Evolutionary conservation across 148 eudicot species (phyloP), one percentile per base, ranked within the genome.

Genomic region (Drosera capensis): DNA sequence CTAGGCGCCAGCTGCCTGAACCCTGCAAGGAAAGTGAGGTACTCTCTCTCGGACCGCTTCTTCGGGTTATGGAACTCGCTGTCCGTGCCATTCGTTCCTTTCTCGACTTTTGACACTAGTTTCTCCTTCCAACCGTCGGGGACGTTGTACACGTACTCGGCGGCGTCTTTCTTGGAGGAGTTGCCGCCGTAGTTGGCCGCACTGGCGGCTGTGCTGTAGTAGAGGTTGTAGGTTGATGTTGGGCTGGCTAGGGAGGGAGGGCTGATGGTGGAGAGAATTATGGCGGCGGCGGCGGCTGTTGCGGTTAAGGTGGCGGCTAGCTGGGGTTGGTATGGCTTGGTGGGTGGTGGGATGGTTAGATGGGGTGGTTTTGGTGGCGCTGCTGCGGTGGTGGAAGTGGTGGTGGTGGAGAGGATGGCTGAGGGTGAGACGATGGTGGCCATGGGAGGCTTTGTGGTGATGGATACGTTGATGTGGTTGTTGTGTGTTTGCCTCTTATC

Each of bases 161-260:
- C 94, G 0, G 94, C 70, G 55, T 79, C 83, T 42, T 80, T 68
- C 51, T 82, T 82, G 65, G 60, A 74, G 0, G 94, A 68, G 53
- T 87, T 87, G 6, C 96, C 93, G 22, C 96, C 96, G 47, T 86
- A 86, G 46, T 80, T 87, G 45, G 94, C 82, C 0, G 96, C 96
- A 20, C 94, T 80, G 4, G 96, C 86, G 7, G 96, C 96, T 0
- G 94, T 82, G 35, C 94, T 94, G 49, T 87, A 87, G 83, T 82
- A 87, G 0, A 60, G 42, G 7, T 28, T 19, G 72, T 63, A 71
- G 14, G 54, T 2, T 15, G 63, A 3, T 13, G 70, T 20, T 6
- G 67, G 7, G 40, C 56, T 80, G 2, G 86, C 80, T 8, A 67
- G 54, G 14, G 80, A 56, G 5, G 78, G 68, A 1, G 65, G 55